These are phyloP conservation scores for Phylloporus rhodoxanthus DNA, from an alignment of 768 basidiomycete species.

Conservation along the genomic window DNA sequence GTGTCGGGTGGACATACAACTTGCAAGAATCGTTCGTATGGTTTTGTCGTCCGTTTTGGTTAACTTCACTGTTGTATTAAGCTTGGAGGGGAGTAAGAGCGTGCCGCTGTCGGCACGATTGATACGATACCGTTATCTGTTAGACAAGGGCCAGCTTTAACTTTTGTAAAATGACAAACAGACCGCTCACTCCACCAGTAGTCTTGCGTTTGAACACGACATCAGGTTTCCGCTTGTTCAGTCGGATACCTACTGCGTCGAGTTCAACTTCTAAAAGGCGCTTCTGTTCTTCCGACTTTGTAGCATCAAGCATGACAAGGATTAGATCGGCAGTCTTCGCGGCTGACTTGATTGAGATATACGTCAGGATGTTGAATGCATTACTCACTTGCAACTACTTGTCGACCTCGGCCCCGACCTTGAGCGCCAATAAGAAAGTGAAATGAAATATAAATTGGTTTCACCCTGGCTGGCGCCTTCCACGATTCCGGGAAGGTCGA, in stretches of 20 bases:
- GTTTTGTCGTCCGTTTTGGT: slow-evolving; percentile 95
- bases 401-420: slow-evolving; percentile 88
- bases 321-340: slow-evolving; percentile 93
- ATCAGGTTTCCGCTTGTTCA: slow-evolving; percentile 89
- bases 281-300: slow-evolving; percentile 89
- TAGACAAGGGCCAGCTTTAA: neutral
- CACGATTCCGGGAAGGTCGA: slow-evolving; percentile 95
- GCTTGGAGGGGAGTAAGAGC: slow-evolving; percentile 31
- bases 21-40: slow-evolving; percentile 84
- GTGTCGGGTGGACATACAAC: slow-evolving; percentile 47
- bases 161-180: neutral
- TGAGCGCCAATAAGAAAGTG: neutral
- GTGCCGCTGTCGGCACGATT: neutral
- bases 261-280: slow-evolving; percentile 85
- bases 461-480: slow-evolving; percentile 81
- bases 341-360: slow-evolving; percentile 34
- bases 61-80: slow-evolving; percentile 89
- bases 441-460: neutral
- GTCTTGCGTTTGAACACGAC: slow-evolving; percentile 92
- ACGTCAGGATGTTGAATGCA: neutral
- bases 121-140: slow-evolving; percentile 62
- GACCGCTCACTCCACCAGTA: slow-evolving; percentile 73
- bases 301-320: slow-evolving; percentile 87
- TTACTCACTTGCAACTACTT: slow-evolving; percentile 81
- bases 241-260: slow-evolving; percentile 92